A percentile compares a stretch with the other conserved stretches of the same genome.
Evolutionary conservation across 495 filamentous ascomycete genomes (phyloP).

Genomic region (Glonium stellatum): DNA sequence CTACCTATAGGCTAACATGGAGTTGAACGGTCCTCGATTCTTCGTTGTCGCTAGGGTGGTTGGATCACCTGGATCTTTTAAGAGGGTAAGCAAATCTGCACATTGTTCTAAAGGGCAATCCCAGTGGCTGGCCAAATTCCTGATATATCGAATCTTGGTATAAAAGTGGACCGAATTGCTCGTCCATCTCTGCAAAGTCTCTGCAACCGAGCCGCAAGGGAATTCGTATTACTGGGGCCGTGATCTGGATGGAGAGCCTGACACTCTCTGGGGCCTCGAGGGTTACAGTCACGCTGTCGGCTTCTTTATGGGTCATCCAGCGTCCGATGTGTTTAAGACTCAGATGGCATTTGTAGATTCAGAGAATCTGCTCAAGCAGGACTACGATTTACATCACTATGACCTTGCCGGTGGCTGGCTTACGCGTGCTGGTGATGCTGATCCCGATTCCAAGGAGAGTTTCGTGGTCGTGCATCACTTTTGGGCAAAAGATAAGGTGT

Average conservation of each 20-base stretch:
- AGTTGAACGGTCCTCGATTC: no score
- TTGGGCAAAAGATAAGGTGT: neutral
- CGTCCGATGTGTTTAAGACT: neutral
- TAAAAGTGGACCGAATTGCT: neutral
- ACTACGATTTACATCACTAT: constrained; percentile 1
- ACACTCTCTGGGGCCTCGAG: neutral
- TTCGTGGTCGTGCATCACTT: constrained; percentile 1
- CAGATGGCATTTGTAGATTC: neutral
- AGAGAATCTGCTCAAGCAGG: neutral
- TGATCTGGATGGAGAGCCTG: neutral
- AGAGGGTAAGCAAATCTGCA: no score
- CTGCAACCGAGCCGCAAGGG: neutral
- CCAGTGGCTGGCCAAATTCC: no score
- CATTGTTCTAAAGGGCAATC: no score
- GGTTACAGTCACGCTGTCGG: constrained; percentile 1
- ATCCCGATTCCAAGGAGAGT: neutral
- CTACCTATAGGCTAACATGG: no score
- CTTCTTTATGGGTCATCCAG: neutral
- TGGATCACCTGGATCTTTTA: no score
- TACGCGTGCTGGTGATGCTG: neutral
- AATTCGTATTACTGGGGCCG: constrained; percentile 3
- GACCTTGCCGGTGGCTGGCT: neutral
- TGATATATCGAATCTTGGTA: no score
- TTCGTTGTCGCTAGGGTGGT: no score
- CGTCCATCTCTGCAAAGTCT: neutral